Conservation (phyloP, 1,139 yeast species). For the Meyerozyma carpophila region DNA sequence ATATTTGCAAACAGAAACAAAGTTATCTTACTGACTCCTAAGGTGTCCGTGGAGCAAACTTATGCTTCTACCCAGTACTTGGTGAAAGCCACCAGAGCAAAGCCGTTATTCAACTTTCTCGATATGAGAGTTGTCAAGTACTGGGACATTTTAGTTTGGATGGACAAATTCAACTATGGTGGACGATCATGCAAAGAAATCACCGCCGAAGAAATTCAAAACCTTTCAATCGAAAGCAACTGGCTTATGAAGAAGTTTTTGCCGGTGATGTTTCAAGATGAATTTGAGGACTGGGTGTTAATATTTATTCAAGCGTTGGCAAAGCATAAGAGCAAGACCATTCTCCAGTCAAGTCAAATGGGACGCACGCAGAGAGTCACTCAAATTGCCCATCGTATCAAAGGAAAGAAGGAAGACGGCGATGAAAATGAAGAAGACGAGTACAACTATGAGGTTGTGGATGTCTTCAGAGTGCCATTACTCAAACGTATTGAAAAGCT, state of each 20-base stretch:
- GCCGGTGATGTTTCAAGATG: conserved; percentile 71
- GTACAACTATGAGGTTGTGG: conserved; percentile 30
- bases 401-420: conserved; percentile 37
- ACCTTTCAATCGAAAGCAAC: conserved; percentile 53
- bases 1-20: conserved; percentile 80
- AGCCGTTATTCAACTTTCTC: conserved; percentile 76
- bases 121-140: conserved; percentile 71
- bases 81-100: conserved; percentile 71
- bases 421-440: conserved; percentile 28
- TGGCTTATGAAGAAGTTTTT: conserved; percentile 81
- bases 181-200: conserved; percentile 72
- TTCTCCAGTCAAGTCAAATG: conserved; percentile 29
- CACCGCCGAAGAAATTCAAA: conserved; percentile 50
- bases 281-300: conserved; percentile 83
- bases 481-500: conserved; percentile 62
- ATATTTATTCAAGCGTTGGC: conserved; percentile 70
- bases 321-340: conserved; percentile 44
- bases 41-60: conserved; percentile 78
- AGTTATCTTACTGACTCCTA: conserved; percentile 67
- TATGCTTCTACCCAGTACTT: conserved; percentile 91
- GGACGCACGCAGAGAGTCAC: conserved; percentile 56
- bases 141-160: conserved; percentile 93
- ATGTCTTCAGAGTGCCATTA: conserved; percentile 57
- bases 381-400: conserved; percentile 53
- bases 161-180: conserved; percentile 86